Conservation (phyloP, 83 land plant genomes). For the Picea abies region DNA sequence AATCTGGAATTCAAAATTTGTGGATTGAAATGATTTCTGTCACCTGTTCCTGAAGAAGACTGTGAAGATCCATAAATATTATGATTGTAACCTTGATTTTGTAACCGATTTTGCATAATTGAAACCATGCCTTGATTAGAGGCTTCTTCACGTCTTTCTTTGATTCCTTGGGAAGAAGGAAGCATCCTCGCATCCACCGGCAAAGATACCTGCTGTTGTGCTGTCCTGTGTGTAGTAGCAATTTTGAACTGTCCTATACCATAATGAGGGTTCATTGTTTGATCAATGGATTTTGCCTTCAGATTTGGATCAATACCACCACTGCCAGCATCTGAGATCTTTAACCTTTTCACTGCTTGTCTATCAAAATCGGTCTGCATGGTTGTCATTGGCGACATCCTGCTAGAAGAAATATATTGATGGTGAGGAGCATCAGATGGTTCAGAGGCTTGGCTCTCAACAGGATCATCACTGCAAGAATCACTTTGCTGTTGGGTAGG, state of each 20-base stretch:
- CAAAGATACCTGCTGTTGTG: not conserved
- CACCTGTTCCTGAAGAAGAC: constrained; percentile 19
- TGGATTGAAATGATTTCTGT: constrained; percentile 38
- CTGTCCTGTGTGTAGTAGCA: not conserved
- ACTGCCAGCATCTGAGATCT: constrained; percentile 13
- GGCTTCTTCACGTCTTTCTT: constrained; percentile 16
- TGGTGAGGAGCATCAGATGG: constrained; percentile 9
- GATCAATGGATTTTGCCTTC: constrained; percentile 1
- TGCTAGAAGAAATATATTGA: constrained; percentile 8
- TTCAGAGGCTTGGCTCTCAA: constrained; percentile 13
- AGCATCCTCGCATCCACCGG: not conserved
- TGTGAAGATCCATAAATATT: constrained; percentile 7
- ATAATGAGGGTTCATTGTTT: constrained; percentile 4
- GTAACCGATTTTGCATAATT: not conserved
- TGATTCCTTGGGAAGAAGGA: not conserved
- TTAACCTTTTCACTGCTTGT: not conserved
- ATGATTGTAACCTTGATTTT: constrained; percentile 9
- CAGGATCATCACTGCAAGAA: not conserved
- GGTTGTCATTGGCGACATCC: not conserved
- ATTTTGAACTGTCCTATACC: not conserved
- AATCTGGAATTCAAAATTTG: constrained; percentile 68
- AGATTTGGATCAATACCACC: not conserved
- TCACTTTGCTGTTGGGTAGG: constrained; percentile 11
- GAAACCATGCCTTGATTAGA: constrained; percentile 1
- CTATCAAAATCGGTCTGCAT: constrained; percentile 10